phyloP scores from a whole-genome alignment of 345 rosid genomes.

The Camelina laxa region DNA sequence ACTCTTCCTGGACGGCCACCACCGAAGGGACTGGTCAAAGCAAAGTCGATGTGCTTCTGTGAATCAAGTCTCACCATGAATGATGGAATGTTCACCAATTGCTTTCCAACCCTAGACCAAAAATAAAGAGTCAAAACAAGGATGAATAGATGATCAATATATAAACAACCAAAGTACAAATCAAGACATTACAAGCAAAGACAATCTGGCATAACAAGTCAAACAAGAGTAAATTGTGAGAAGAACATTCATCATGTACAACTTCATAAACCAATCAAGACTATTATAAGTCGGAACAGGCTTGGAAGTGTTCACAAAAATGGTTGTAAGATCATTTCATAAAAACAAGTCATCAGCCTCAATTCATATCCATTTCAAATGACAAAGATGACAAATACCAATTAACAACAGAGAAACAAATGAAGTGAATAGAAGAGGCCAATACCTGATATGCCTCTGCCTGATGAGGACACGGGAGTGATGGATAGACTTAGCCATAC shows the following conservation, averaged over 20 bases:
- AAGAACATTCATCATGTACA: too few species aligned
- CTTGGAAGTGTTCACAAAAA: too few species aligned
- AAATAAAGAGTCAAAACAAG: background rate
- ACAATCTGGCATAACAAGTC: too few species aligned
- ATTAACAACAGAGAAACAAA: background rate
- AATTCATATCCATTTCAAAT: background rate
- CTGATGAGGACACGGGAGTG: slow-evolving; percentile 72
- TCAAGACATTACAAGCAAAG: too few species aligned
- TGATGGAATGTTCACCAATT: slow-evolving; percentile 71
- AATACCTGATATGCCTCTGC: slow-evolving; percentile 69
- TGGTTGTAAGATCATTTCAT: too few species aligned
- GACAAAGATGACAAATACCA: background rate
- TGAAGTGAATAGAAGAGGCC: background rate
- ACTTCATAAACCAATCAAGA: background rate
- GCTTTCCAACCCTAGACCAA: slow-evolving; percentile 65
- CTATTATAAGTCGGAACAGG: background rate
- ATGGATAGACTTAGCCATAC: slow-evolving; percentile 75
- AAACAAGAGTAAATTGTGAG: too few species aligned
- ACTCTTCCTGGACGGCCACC: slow-evolving; percentile 78
- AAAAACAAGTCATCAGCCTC: too few species aligned
- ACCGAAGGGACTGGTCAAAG: slow-evolving; percentile 68
- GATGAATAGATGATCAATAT: background rate
- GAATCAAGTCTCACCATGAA: slow-evolving; percentile 79
- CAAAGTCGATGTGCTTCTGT: slow-evolving; percentile 74
- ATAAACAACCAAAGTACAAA: background rate